Conservation (phyloP, 2,329 filamentous ascomycete species). For the Verruconis gallopava region DNA sequence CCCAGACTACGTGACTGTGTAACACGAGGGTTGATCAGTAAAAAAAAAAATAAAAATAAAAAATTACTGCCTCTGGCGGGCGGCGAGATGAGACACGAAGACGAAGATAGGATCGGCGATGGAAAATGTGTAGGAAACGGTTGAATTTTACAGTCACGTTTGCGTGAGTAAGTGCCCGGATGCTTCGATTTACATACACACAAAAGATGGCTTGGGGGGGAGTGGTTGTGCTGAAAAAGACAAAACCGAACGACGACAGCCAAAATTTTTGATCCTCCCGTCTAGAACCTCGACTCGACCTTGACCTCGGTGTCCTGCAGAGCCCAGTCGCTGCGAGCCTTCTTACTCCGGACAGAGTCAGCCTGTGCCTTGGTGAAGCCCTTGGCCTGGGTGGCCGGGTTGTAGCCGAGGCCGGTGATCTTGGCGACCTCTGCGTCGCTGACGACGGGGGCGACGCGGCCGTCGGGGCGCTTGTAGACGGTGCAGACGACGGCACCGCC, state of each 20-base stretch:
- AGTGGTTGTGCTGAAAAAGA: no score
- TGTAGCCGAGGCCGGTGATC: conserved; percentile 66
- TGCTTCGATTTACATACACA: conserved; percentile 1
- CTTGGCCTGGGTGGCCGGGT: conserved; percentile 79
- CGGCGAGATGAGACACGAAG: no score
- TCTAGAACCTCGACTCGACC: conserved; percentile 56
- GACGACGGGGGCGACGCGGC: conserved; percentile 47
- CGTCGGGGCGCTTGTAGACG: conserved; percentile 77
- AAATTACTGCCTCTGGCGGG: no score
- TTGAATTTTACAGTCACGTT: no score
- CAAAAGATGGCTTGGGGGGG: no score
- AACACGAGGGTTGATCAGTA: no score
- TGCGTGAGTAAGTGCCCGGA: no score
- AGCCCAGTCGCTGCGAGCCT: conserved; percentile 55
- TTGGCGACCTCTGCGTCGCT: conserved; percentile 51
- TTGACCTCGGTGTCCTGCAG: conserved; percentile 61
- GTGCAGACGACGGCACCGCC: conserved; percentile 85
- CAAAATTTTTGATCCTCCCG: neutral
- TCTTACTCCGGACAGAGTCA: conserved; percentile 57
- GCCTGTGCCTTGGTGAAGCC: conserved; percentile 72
- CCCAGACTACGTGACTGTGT: no score
- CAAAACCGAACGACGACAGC: neutral
- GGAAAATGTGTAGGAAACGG: no score
- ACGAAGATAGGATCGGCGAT: no score
- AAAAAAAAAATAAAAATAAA: no score